Percentiles rank a stretch among this genome's conserved stretches.
phyloP scores from a whole-genome alignment of 495 filamentous ascomycete genomes.

The Neurospora terricola region DNA sequence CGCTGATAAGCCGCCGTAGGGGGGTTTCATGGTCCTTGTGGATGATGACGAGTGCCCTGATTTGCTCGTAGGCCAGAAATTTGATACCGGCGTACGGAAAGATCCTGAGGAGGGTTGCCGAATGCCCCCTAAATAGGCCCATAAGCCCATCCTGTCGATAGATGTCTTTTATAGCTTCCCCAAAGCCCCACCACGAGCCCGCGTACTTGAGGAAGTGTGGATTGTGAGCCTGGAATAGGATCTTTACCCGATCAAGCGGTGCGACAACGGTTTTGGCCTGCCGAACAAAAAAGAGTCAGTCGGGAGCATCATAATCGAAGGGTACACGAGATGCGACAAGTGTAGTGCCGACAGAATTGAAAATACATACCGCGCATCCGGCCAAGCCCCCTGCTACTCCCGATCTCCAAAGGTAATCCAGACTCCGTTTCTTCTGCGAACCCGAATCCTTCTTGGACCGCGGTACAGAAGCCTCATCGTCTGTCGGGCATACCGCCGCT shows the following conservation, averaged over 20 bases:
- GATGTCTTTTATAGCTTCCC: constrained; percentile 71
- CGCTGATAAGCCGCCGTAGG: constrained; percentile 64
- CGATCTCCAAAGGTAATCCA: constrained; percentile 72
- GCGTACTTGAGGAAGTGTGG: constrained; percentile 89
- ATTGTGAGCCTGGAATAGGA: constrained; percentile 92
- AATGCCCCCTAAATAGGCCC: constrained; percentile 87
- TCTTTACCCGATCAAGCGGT: constrained; percentile 95
- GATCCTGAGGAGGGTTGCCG: constrained; percentile 84
- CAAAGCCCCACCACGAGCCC: constrained; percentile 74
- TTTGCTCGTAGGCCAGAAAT: constrained; percentile 94
- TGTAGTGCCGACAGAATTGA: neutral
- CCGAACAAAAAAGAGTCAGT: neutral
- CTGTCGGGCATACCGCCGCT: constrained; percentile 23
- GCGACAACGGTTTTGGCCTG: constrained; percentile 94
- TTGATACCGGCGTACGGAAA: constrained; percentile 98
- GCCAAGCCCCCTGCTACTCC: constrained; percentile 81
- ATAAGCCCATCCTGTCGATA: constrained; percentile 58
- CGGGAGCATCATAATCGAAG: neutral
- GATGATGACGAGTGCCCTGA: constrained; percentile 65
- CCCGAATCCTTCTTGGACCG: constrained; percentile 15
- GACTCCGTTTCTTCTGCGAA: constrained; percentile 52
- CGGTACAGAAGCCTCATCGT: constrained; percentile 27
- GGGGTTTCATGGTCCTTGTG: constrained; percentile 65
- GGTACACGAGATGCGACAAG: neutral
- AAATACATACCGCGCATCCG: constrained; percentile 63